Evolutionary conservation across 768 basidiomycete genomes (phyloP).

Genomic region (Rhodotorula taiwanensis): DNA sequence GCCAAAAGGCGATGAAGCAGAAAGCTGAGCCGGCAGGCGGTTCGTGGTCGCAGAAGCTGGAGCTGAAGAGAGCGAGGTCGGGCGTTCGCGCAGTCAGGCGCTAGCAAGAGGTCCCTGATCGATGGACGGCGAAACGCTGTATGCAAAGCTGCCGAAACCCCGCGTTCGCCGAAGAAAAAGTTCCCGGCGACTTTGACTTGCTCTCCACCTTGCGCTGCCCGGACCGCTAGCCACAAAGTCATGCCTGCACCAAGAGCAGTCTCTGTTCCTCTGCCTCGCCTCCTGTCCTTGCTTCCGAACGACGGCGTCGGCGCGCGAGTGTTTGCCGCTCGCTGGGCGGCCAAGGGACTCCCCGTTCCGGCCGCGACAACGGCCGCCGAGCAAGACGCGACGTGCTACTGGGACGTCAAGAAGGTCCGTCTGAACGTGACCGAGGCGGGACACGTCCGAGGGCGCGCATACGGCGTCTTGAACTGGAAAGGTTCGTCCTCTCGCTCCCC

Average conservation of each 20-base stretch:
- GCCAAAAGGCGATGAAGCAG: not conserved
- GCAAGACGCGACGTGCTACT: slow-evolving; percentile 9
- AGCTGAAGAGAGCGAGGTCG: no score
- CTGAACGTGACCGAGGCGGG: not conserved
- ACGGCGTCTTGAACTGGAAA: slow-evolving; percentile 23
- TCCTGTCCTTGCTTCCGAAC: slow-evolving; percentile 18
- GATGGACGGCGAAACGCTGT: no score
- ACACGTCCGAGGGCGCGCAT: not conserved
- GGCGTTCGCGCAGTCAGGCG: no score
- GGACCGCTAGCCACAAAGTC: not conserved
- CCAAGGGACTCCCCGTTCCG: slow-evolving; percentile 24
- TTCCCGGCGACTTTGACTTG: no score
- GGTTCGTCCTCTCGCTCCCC: slow-evolving; percentile 3
- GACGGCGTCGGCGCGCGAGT: slow-evolving; percentile 22
- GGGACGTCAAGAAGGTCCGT: slow-evolving; percentile 19
- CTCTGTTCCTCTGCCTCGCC: slow-evolving; percentile 1
- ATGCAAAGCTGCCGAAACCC: no score
- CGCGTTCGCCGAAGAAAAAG: no score
- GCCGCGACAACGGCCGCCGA: not conserved
- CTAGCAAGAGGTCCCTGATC: no score
- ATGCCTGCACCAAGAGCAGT: not conserved
- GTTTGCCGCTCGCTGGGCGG: slow-evolving; percentile 14
- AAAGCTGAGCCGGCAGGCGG: no score
- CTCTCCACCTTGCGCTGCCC: no score
- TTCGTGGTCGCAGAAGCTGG: no score